Evolutionary conservation across 768 basidiomycete species (phyloP).

Genomic region (Calocera viscosa): DNA sequence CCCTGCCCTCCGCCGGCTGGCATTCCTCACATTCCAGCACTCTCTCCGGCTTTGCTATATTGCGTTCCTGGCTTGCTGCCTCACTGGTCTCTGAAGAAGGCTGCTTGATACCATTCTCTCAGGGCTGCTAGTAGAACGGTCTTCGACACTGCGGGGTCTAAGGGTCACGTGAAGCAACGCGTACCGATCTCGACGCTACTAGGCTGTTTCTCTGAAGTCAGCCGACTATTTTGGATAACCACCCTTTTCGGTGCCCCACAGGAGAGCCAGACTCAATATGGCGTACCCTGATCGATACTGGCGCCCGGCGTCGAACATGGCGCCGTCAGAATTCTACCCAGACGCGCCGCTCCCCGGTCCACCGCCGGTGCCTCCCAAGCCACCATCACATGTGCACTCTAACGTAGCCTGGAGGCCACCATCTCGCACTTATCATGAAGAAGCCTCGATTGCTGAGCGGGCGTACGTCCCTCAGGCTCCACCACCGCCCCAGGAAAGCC

Average conservation of each 20-base stretch:
- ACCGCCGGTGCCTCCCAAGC: background rate
- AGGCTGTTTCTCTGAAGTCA: background rate
- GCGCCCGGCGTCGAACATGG: background rate
- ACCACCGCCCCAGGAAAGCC: background rate
- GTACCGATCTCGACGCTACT: background rate
- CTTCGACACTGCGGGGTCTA: background rate
- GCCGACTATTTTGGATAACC: too few relatives aligned
- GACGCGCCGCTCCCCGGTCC: background rate
- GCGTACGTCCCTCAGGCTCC: background rate
- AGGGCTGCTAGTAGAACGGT: background rate
- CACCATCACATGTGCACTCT: background rate
- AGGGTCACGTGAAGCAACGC: background rate
- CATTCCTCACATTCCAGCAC: slow-evolving; percentile 3
- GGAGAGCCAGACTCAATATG: background rate
- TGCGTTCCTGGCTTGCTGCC: background rate
- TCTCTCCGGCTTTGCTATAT: background rate
- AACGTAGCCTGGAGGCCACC: background rate
- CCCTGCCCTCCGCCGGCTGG: background rate
- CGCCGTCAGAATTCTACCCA: background rate
- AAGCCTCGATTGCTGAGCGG: background rate
- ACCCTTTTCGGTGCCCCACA: background rate
- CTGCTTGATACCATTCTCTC: background rate
- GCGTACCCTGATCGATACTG: background rate
- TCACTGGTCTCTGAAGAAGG: background rate
- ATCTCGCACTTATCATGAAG: background rate